phyloP scores from a whole-genome alignment of 768 basidiomycete species.

The Cystofilobasidium capitatum region DNA sequence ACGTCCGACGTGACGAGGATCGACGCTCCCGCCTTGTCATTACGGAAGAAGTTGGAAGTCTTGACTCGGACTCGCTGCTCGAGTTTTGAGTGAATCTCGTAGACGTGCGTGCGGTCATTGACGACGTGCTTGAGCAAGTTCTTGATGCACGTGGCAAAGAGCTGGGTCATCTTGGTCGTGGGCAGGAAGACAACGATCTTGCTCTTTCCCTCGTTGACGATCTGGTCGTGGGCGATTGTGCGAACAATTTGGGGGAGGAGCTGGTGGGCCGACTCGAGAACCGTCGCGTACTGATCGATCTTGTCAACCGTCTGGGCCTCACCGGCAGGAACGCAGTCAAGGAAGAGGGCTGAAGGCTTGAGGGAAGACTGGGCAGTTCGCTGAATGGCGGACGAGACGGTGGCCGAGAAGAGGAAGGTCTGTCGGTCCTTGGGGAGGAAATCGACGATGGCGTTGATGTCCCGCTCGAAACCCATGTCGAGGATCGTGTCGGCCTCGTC shows the following conservation, averaged over 20 bases:
- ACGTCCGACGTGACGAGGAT: slow-evolving; percentile 79
- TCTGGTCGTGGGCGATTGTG: slow-evolving; percentile 78
- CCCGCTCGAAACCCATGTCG: slow-evolving; percentile 84
- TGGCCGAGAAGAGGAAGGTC: slow-evolving; percentile 86
- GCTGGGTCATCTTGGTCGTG: slow-evolving; percentile 73
- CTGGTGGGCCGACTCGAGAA: slow-evolving; percentile 54
- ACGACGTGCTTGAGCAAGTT: slow-evolving; percentile 45
- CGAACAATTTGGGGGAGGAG: slow-evolving; percentile 71
- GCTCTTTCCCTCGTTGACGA: slow-evolving; percentile 54
- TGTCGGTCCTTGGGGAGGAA: slow-evolving; percentile 66
- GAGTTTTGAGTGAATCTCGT: slow-evolving; percentile 75
- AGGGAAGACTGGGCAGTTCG: slow-evolving; percentile 58
- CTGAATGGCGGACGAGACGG: slow-evolving; percentile 61
- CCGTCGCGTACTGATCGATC: slow-evolving; percentile 72
- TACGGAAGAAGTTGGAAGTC: slow-evolving; percentile 55
- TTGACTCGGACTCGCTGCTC: slow-evolving; percentile 51
- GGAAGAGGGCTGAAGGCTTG: slow-evolving; percentile 54
- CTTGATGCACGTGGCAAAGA: slow-evolving; percentile 57
- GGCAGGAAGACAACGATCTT: slow-evolving; percentile 76
- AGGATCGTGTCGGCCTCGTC: slow-evolving; percentile 88
- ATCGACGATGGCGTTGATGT: slow-evolving; percentile 61
- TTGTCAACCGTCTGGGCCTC: slow-evolving; percentile 54
- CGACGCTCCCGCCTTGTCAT: slow-evolving; percentile 47
- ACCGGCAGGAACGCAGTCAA: slow-evolving; percentile 60
- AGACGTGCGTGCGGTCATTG: slow-evolving; percentile 45